phyloP scores from a whole-genome alignment of 2,329 filamentous ascomycete species.

The Trichoderma atroviride region DNA sequence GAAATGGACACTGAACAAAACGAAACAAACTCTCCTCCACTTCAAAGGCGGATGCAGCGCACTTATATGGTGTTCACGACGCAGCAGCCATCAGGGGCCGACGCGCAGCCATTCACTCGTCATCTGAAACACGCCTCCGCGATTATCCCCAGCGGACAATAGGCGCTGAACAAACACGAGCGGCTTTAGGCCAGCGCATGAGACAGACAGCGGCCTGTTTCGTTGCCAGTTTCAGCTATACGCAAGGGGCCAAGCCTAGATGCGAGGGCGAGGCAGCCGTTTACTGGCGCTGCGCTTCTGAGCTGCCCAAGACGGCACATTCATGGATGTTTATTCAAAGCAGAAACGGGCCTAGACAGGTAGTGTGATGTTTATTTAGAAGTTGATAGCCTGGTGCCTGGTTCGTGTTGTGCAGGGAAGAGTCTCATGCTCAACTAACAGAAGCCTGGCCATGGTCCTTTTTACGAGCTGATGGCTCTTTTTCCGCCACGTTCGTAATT shows the following conservation, averaged over 20 bases:
- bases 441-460: not conserved
- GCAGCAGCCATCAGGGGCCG: constrained; percentile 1
- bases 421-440: not conserved
- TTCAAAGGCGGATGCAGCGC: not conserved
- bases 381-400: not conserved
- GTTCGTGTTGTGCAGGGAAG: not conserved
- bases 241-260: not conserved
- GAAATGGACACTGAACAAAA: constrained; percentile 2
- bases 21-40: not conserved
- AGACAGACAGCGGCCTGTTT: constrained; percentile 5
- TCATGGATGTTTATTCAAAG: not conserved
- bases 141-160: not conserved
- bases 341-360: not conserved
- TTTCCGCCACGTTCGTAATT: not conserved
- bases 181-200: not conserved
- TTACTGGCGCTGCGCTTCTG: not conserved
- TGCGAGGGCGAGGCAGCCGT: not conserved
- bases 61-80: not conserved
- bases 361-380: not conserved
- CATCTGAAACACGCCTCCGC: not conserved
- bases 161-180: not conserved
- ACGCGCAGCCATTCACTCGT: not conserved
- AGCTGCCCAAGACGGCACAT: not conserved
- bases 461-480: not conserved
- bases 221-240: constrained; percentile 2